Evolutionary conservation across 257 asterid genomes (phyloP), one percentile per base, ranked within the genome.

Genomic region (Rauvolfia tetraphylla): DNA sequence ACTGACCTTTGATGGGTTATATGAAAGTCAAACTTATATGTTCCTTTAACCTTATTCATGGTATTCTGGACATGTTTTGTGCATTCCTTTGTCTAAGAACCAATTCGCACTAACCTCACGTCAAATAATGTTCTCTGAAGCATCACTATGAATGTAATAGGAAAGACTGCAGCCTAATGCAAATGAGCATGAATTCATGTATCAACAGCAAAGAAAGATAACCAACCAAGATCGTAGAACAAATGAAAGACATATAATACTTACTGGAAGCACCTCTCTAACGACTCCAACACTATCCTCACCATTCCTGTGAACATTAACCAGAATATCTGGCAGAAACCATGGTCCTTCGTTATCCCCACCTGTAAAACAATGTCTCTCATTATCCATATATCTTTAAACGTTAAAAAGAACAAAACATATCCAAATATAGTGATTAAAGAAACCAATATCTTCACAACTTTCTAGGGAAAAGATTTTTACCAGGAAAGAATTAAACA

Each of bases 331-430:
- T 1, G 98, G 89, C 79, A 91, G 82, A 72, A 92, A 78, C 97
- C 96, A 91, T 33, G 92, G 97, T 71, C 97, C 96, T 83, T 92
- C 99, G 62, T 77, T 87, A 49, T 95, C 99, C 63, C 83, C 86
- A 77, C 97, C 99, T 92, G 87, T 79, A 79, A 81, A 61, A 63
- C 34, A 78, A 56, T 34, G 72, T 33, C 36, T 12, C 65, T 58
- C 62, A 79, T 72, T 58, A 69, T 33, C 56, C 1, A 42, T n/a
- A 54, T 0, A 34, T 0, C 29, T n/a, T 25, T 33, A 23, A 68
- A 68, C 46, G 13, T 41, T 25, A 33, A 62, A 48, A 23, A 58
- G 25, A 1, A 53, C 25, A 15, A 63, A 63, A 2, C 2, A 34
- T 63, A 15, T 11, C 67, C 2, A 17, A 42, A 65, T 27, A 65